phyloP scores from a whole-genome alignment of 2,329 filamentous ascomycete species.

The Fusarium poae region DNA sequence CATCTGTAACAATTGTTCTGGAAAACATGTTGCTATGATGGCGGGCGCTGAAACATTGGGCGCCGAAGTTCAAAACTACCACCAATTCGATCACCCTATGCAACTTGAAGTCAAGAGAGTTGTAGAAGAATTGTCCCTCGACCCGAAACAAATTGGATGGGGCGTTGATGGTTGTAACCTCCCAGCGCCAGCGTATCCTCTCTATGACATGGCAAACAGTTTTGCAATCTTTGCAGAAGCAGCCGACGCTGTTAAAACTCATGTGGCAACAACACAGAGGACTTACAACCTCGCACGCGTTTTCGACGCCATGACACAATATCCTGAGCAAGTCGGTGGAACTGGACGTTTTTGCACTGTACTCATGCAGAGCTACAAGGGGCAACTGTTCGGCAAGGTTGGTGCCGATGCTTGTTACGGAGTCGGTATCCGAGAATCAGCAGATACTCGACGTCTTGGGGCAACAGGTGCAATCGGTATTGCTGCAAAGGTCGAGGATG shows the following conservation, averaged over 20 bases:
- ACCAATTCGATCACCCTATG: constrained; percentile 54
- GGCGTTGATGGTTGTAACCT: constrained; percentile 63
- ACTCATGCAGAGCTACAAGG: constrained; percentile 58
- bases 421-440: constrained; percentile 57
- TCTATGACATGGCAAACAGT: constrained; percentile 53
- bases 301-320: constrained; percentile 57
- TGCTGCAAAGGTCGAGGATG: constrained; percentile 64
- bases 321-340: constrained; percentile 61
- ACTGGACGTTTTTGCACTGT: constrained; percentile 61
- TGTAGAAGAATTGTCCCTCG: constrained; percentile 54
- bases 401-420: constrained; percentile 64
- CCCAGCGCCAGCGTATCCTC: constrained; percentile 58
- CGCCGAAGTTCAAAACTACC: constrained; percentile 51
- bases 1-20: constrained; percentile 62
- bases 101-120: constrained; percentile 55
- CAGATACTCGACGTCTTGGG: constrained; percentile 54
- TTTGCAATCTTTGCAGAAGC: constrained; percentile 57
- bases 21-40: constrained; percentile 63
- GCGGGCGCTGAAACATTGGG: constrained; percentile 57
- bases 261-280: constrained; percentile 8
- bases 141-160: constrained; percentile 54
- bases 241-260: constrained; percentile 31
- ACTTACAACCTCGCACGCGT: constrained; percentile 51
- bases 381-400: constrained; percentile 60
- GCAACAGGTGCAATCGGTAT: constrained; percentile 57